These are phyloP conservation scores for Botrytis galanthina DNA, from an alignment of 2,329 filamentous ascomycete genomes.

Conservation along the genomic window DNA sequence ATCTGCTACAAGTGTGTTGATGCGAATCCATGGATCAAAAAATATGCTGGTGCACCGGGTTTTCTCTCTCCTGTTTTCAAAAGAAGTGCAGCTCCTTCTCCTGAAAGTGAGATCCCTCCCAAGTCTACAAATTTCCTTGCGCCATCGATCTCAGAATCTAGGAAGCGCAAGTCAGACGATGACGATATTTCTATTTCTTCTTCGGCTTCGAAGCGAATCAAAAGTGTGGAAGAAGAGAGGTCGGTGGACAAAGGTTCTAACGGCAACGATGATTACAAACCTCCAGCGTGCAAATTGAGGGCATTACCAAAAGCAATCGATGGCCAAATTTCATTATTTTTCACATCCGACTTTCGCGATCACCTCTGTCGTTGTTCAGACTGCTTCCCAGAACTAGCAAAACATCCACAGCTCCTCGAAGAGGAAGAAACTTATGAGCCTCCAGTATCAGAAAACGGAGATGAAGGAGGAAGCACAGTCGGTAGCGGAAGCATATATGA, in stretches of 20 bases:
- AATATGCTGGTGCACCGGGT: slow-evolving; percentile 74
- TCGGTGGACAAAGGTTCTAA: neutral
- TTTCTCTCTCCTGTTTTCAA: slow-evolving; percentile 73
- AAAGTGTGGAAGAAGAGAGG: slow-evolving; percentile 31
- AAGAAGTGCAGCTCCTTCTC: slow-evolving; percentile 37
- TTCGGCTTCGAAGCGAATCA: slow-evolving; percentile 51
- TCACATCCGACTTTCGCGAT: slow-evolving; percentile 74
- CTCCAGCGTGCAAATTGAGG: slow-evolving; percentile 55
- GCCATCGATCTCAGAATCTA: slow-evolving; percentile 39
- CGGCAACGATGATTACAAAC: slow-evolving; percentile 7
- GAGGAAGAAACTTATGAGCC: slow-evolving; percentile 95
- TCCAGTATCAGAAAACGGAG: slow-evolving; percentile 68
- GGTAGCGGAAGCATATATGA: slow-evolving; percentile 84
- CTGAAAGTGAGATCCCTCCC: slow-evolving; percentile 33
- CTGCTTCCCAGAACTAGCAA: slow-evolving; percentile 73
- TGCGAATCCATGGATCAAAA: slow-evolving; percentile 86
- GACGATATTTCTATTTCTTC: slow-evolving; percentile 40
- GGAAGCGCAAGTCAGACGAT: slow-evolving; percentile 65
- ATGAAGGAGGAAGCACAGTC: slow-evolving; percentile 54
- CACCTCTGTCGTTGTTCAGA: slow-evolving; percentile 76
- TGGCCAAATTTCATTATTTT: slow-evolving; percentile 75
- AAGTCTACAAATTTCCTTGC: slow-evolving; percentile 30
- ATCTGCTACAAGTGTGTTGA: slow-evolving; percentile 94
- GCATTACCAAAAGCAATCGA: slow-evolving; percentile 55
- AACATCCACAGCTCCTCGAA: slow-evolving; percentile 79